Evolutionary conservation across 2,329 filamentous ascomycete species (phyloP), one percentile per base, ranked within the genome.

Genomic region (Hypoxylon sp.): DNA sequence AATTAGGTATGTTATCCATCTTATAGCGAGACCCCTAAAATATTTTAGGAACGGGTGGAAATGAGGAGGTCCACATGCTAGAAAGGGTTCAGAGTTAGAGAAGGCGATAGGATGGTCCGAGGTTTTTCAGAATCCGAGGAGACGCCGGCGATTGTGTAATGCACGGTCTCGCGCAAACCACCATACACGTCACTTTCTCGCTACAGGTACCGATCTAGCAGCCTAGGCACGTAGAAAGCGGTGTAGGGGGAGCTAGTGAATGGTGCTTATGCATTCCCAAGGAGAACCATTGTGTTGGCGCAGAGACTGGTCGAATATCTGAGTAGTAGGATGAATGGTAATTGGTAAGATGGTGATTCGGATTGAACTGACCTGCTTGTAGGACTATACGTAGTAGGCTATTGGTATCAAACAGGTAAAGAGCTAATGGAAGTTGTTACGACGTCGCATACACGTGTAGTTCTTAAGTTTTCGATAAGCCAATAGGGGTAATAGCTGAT

Each of bases 181-280:
- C 60, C 14, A 51, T 64, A 59, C 57, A 68, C 65, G 65, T 68
- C 62, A 65, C 57, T 60, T 60, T 60, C 34, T 43, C 38, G 38
- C 28, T 46, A 34, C 36, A 17, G n/a, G 28, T 34, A 52, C 28
- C 5, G n/a, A 21, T 14, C 23, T 43, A 17, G 28, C 19, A 19
- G 19, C 38, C n/a, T 21, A 17, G 38, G 38, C 38, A 21, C 11
- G 36, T 58, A 53, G 55, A 62, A 55, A 50, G 67, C 67, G 67
- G 67, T 70, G 67, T 59, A 60, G 64, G 53, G 34, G 49, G 38
- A 55, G 36, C 53, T 58, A 55, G 51, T 32, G 51, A 58, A 36
- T 21, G 38, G 48, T 53, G 57, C 52, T 67, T 59, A 69, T 67
- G 63, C 63, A 64, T 55, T 43, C 45, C 49, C 36, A 62, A 69